These are phyloP conservation scores for Infundibulicybe gibba DNA, from an alignment of 768 basidiomycete species.

Conservation along the genomic window DNA sequence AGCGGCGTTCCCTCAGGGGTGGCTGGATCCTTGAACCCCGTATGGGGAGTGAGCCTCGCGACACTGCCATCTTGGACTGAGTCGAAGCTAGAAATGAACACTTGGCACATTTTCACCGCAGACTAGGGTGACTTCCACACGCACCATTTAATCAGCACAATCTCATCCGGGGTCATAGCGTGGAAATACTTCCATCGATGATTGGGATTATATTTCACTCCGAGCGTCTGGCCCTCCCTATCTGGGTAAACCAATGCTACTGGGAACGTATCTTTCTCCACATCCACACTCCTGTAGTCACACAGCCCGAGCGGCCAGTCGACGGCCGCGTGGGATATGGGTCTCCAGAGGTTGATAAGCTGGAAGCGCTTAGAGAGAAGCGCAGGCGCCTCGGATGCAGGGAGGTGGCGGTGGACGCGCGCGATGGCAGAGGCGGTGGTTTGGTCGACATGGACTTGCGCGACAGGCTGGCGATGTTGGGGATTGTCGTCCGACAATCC, in stretches of 20 bases:
- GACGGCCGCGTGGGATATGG: too few relatives aligned
- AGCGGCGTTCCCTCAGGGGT: too few relatives aligned
- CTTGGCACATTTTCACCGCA: too few relatives aligned
- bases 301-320: slow-evolving; percentile 39
- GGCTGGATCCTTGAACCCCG: too few relatives aligned
- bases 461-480: slow-evolving; percentile 30
- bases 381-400: slow-evolving; percentile 25
- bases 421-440: slow-evolving; percentile 26
- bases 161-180: slow-evolving; percentile 29
- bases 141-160: slow-evolving; percentile 35
- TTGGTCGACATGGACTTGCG: slow-evolving; percentile 36
- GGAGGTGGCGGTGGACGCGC: slow-evolving; percentile 39
- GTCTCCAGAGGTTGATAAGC: slow-evolving; percentile 46
- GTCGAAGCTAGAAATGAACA: too few relatives aligned
- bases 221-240: slow-evolving; percentile 33
- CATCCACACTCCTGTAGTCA: slow-evolving; percentile 36
- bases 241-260: slow-evolving; percentile 28
- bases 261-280: slow-evolving; percentile 25
- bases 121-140: neutral
- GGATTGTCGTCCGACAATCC: slow-evolving; percentile 20
- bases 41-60: too few relatives aligned
- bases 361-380: slow-evolving; percentile 37
- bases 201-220: slow-evolving; percentile 28
- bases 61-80: slow-evolving; percentile 41
- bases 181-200: too few relatives aligned